phyloP scores from a whole-genome alignment of 2,329 filamentous ascomycete species.

The Kalmusia sp. region DNA sequence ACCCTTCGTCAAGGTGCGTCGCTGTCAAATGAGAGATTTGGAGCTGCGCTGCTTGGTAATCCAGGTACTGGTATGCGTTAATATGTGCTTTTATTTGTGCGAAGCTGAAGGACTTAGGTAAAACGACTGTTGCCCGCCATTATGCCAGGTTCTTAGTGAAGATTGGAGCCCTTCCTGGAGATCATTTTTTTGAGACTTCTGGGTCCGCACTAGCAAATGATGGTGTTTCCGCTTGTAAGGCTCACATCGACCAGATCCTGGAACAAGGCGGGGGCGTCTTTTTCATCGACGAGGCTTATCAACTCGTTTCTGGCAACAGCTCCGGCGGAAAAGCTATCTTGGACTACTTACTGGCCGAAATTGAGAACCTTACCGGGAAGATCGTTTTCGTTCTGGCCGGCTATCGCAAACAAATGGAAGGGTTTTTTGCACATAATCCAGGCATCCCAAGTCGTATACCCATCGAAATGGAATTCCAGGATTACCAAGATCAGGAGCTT shows the following conservation, averaged over 20 bases:
- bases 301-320: slow-evolving; percentile 68
- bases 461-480: slow-evolving; percentile 68
- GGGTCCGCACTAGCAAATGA: slow-evolving; percentile 70
- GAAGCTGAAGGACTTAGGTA: slow-evolving; percentile 51
- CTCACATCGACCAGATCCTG: slow-evolving; percentile 63
- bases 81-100: background rate
- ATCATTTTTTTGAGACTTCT: slow-evolving; percentile 69
- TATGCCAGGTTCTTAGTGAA: slow-evolving; percentile 71
- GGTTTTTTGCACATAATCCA: slow-evolving; percentile 76
- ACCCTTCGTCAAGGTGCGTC: slow-evolving; percentile 64
- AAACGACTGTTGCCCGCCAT: slow-evolving; percentile 77
- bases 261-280: slow-evolving; percentile 70
- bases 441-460: slow-evolving; percentile 76
- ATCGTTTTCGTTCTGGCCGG: slow-evolving; percentile 76
- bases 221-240: slow-evolving; percentile 66
- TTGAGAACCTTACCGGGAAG: slow-evolving; percentile 74
- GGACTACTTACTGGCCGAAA: slow-evolving; percentile 74
- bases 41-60: slow-evolving; percentile 71
- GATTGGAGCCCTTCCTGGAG: slow-evolving; percentile 68
- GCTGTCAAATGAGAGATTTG: slow-evolving; percentile 65
- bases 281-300: slow-evolving; percentile 83
- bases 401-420: slow-evolving; percentile 77
- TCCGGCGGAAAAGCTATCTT: slow-evolving; percentile 67
- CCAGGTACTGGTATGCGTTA: slow-evolving; percentile 70
- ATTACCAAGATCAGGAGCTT: slow-evolving; percentile 73